phyloP scores from a whole-genome alignment of 169 alveolate species.

The Pseudocohnilembus persalinus region DNA sequence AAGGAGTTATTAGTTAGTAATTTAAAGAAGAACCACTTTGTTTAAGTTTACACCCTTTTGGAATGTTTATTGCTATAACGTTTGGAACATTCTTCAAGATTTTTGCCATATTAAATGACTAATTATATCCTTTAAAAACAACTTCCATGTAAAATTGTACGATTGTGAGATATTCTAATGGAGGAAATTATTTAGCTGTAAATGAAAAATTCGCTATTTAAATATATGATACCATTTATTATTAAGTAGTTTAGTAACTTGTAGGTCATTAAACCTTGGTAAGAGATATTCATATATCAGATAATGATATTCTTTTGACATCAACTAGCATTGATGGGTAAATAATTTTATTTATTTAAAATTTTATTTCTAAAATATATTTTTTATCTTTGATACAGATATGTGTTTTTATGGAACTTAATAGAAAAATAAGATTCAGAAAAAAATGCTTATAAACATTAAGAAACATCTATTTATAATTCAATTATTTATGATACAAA shows the following conservation, averaged over 20 bases:
- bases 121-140: constrained; percentile 38
- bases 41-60: constrained; percentile 48
- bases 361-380: constrained; percentile 3
- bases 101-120: constrained; percentile 43
- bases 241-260: constrained; percentile 30
- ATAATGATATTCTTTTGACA: constrained; percentile 32
- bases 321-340: constrained; percentile 49
- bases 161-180: constrained; percentile 42
- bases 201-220: constrained; percentile 31
- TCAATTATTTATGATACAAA: constrained; percentile 26
- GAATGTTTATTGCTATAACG: constrained; percentile 41
- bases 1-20: constrained; percentile 38
- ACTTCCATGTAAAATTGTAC: constrained; percentile 30
- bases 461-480: constrained; percentile 40
- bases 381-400: background rate
- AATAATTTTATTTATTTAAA: constrained; percentile 28
- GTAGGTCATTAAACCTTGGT: constrained; percentile 42
- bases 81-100: constrained; percentile 42
- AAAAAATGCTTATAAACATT: constrained; percentile 19
- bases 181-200: constrained; percentile 37
- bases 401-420: background rate
- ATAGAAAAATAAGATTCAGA: background rate
- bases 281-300: constrained; percentile 38
- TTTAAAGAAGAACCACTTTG: constrained; percentile 48
- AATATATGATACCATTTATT: constrained; percentile 43